Base-by-base conservation (phyloP, 1,284 basidiomycete genomes). In the Ustilago crameri region DNA sequence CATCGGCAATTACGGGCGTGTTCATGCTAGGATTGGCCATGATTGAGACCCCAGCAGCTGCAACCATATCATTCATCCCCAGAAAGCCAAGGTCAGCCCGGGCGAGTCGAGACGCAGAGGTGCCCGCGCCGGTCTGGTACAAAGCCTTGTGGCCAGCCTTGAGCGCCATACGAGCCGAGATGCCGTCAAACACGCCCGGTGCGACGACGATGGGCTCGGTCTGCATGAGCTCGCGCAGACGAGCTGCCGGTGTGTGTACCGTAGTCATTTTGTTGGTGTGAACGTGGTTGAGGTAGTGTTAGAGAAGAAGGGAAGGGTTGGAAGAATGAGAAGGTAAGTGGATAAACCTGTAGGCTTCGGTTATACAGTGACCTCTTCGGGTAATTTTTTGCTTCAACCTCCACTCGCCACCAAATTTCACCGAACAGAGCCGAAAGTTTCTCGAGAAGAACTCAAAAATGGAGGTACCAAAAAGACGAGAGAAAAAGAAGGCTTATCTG, bases 11-110 rank as follows among this genome's bases (percentile, higher is more conserved):
- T 30, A 92, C 63, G 1, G 72, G 68, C 7, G 57, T 63, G 26
- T 51, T 17, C 47, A 56, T 47, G 4, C 9, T 14, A 5, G 66
- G 30, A 27, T 67, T 64, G 0, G 67, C 58, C 54, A 51, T 59
- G 42, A 63, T 69, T 5, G 63, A 61, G 10, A 63, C 45, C 9
- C 62, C 53, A 12, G 67, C 72, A 5, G 62, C 63, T 30, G 23
- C 34, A 35, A 68, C 37, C 59, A 75, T 71, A 78, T 92, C 91
- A 71, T 90, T 90, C 75, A 91, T 82, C n/a, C 90, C 91, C 0
- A 91, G 89, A 72, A 92, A 91, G 15, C 90, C 91, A 24, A 92
- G 85, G 81, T 92, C 91, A 20, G 91, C 90, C 79, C 89, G 88
- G 23, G 91, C 91, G 22, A 92, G 87, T 18, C 90, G 88, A 1